These are phyloP conservation scores for Zymoseptoria tritici DNA, from an alignment of 2,329 filamentous ascomycete species.

Conservation along the genomic window DNA sequence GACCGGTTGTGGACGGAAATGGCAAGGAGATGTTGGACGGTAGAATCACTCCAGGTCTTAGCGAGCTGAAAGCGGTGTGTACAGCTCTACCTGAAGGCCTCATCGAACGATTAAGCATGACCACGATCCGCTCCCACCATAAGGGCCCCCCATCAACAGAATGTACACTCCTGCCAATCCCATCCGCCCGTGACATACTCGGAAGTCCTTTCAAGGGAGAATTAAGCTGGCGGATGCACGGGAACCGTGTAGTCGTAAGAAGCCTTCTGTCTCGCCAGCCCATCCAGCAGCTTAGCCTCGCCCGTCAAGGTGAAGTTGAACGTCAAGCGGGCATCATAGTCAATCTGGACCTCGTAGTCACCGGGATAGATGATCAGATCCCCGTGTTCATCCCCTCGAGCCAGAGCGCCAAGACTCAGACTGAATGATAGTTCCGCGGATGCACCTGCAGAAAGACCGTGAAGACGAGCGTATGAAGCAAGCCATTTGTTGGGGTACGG, in stretches of 20 bases:
- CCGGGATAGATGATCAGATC: constrained; percentile 37
- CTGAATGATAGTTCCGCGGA: constrained; percentile 24
- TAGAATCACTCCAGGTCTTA: no score
- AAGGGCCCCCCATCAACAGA: no score
- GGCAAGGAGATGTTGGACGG: no score
- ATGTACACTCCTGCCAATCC: no score
- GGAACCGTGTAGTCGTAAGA: background rate
- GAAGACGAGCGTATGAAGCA: constrained; percentile 20
- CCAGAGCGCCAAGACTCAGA: constrained; percentile 32
- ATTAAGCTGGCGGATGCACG: background rate
- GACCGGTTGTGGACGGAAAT: background rate
- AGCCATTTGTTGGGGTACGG: constrained; percentile 39
- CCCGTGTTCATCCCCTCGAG: constrained; percentile 31
- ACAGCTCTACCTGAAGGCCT: no score
- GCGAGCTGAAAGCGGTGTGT: no score
- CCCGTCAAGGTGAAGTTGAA: constrained; percentile 2
- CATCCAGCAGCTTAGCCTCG: background rate
- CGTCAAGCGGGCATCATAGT: constrained; percentile 33
- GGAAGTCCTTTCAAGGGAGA: no score
- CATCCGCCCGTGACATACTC: no score
- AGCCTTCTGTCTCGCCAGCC: background rate
- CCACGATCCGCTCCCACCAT: no score
- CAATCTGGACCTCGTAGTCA: constrained; percentile 34
- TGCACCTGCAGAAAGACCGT: constrained; percentile 11
- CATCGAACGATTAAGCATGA: no score